Base-by-base conservation (phyloP, 2,329 filamentous ascomycete genomes). In the Pleoardoris graminearum region DNA sequence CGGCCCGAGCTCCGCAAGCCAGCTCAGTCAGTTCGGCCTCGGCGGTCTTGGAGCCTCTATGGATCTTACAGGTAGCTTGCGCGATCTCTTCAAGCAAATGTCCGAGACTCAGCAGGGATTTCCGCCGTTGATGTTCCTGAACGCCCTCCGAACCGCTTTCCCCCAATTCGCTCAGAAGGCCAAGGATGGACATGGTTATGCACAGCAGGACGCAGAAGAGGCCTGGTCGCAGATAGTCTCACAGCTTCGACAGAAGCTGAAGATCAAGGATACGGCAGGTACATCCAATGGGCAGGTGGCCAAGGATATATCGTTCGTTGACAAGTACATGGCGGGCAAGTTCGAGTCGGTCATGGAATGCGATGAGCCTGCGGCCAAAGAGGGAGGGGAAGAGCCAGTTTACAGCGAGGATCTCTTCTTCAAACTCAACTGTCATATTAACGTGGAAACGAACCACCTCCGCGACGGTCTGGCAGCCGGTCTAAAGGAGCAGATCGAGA, bases 121-220 rank as follows among this genome's bases (percentile, higher is more conserved):
- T 59, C 84, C 87, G 2, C 94, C 95, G 3, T 77, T 91, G 51
- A 83, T 85, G 70, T 97, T 99, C 66, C 80, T 99, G 54, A 86
- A 85, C 63, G 84, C 91, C 3, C 82, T 99, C 14, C 87, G 93
- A 55, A 80, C 80, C 23, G 82, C 86, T 0, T 97, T 90, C 68
- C 94, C 94, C 8, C 94, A 97, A 70, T 99, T 99, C 70, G 91
- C 91, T 10, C 91, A 99, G 76, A 88, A 85, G 67, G 85, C 91
- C 50, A 92, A 90, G 71, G 87, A 87, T 27, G 89, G 90, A 19
- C 81, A 87, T 52, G 91, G 90, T 6, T 97, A 88, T 69, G 92
- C 94, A n/a, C 94, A 99, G 75, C 94, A 99, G 76, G 94, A 99
- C 77, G 94, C 94, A 1, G 94, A 99, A 74, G 94, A 99, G 75